Percentiles rank a stretch among this genome's conserved stretches.
Evolutionary conservation across 352 stramenopile genomes (phyloP).

Genomic region (Hyaloperonospora brassicae): DNA sequence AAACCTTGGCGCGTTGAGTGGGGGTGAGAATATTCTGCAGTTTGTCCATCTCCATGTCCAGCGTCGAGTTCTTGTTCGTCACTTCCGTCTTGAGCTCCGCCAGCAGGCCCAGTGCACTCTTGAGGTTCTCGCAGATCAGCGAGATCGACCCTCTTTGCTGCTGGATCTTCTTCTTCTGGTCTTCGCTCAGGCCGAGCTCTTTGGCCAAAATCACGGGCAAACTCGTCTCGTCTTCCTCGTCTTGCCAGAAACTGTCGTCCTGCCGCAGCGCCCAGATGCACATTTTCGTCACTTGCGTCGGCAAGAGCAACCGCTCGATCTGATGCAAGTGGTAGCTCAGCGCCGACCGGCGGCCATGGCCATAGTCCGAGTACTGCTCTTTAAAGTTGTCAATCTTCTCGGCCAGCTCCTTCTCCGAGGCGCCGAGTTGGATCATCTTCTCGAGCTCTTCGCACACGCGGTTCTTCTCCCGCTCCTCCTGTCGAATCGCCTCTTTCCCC

Average conservation of each 20-base stretch:
- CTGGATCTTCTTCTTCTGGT: constrained; percentile 91
- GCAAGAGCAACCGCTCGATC: constrained; percentile 89
- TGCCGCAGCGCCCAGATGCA: constrained; percentile 88
- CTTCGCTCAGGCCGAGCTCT: constrained; percentile 83
- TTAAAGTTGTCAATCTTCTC: constrained; percentile 94
- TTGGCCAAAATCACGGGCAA: constrained; percentile 87
- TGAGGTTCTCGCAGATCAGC: constrained; percentile 85
- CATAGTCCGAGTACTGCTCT: constrained; percentile 90
- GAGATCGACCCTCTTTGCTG: constrained; percentile 77
- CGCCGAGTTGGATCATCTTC: constrained; percentile 71
- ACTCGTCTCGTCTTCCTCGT: constrained; percentile 83
- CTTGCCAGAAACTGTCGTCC: constrained; percentile 86
- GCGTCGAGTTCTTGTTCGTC: constrained; percentile 86
- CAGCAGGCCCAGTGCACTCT: constrained; percentile 79
- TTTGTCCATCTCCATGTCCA: constrained; percentile 92
- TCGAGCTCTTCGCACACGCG: constrained; percentile 76
- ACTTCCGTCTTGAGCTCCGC: constrained; percentile 85
- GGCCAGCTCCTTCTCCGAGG: constrained; percentile 83
- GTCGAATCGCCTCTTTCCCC: constrained; percentile 79
- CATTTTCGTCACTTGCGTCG: constrained; percentile 91
- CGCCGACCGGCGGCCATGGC: constrained; percentile 80
- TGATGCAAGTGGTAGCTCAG: constrained; percentile 89
- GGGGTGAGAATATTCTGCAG: constrained; percentile 91
- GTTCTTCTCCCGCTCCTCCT: constrained; percentile 83
- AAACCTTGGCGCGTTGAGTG: constrained; percentile 86